phyloP scores from a whole-genome alignment of 495 filamentous ascomycete species.

The Trichocladium antarcticum region DNA sequence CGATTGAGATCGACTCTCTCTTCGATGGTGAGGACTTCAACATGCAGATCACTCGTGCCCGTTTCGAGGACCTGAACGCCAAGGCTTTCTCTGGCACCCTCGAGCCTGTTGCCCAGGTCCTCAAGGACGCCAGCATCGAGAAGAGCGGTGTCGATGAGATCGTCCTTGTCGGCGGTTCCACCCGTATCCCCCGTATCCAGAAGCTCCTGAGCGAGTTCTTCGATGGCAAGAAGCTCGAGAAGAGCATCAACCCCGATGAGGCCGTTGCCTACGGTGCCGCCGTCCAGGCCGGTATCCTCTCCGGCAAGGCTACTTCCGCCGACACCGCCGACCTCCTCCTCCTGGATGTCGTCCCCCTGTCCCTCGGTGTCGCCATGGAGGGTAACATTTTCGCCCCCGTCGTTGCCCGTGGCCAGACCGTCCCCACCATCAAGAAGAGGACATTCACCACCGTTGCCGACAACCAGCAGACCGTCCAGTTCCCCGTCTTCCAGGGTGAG shows the following conservation, averaged over 20 bases:
- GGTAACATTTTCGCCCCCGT: slow-evolving; percentile 99
- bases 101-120: slow-evolving; percentile 96
- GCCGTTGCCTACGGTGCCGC: slow-evolving; percentile 98
- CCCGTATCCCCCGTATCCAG: slow-evolving; percentile 98
- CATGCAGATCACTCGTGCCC: slow-evolving; percentile 96
- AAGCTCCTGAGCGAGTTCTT: slow-evolving; percentile 97
- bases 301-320: slow-evolving; percentile 90
- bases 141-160: slow-evolving; percentile 96
- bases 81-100: slow-evolving; percentile 93
- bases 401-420: slow-evolving; percentile 81
- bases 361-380: slow-evolving; percentile 99
- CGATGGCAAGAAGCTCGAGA: slow-evolving; percentile 98
- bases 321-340: slow-evolving; percentile 92
- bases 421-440: slow-evolving; percentile 86
- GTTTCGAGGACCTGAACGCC: slow-evolving; percentile 98
- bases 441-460: slow-evolving; percentile 98
- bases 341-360: slow-evolving; percentile 93
- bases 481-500: slow-evolving; percentile 97
- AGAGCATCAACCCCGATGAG: slow-evolving; percentile 99
- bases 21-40: slow-evolving; percentile 98
- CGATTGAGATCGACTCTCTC: slow-evolving; percentile 97
- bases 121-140: slow-evolving; percentile 90
- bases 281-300: slow-evolving; percentile 96
- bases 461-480: slow-evolving; percentile 93
- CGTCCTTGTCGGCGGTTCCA: slow-evolving; percentile 96